phyloP scores from a whole-genome alignment of 139 green algal species.

The Volvox reticuliferus region DNA sequence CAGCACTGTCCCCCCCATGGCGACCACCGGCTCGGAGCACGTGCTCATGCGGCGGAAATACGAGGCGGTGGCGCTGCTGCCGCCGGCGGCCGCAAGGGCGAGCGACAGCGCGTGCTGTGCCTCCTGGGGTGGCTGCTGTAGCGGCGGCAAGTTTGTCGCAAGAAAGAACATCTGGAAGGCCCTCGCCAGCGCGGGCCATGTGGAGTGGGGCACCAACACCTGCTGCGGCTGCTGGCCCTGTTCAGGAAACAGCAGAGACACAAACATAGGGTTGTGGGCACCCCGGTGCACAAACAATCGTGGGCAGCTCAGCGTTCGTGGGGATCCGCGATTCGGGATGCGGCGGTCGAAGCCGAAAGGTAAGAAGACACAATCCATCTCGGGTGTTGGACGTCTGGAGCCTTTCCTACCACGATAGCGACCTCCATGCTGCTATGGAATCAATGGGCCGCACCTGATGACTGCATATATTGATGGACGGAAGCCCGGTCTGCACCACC shows the following conservation, averaged over 20 bases:
- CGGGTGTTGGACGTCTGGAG: too few relatives aligned
- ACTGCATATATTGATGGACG: constrained; percentile 76
- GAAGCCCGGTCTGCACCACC: constrained; percentile 76
- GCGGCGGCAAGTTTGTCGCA: constrained; percentile 48
- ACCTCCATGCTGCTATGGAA: too few relatives aligned
- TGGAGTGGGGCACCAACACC: constrained; percentile 3
- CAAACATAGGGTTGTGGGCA: too few relatives aligned
- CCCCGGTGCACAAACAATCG: too few relatives aligned
- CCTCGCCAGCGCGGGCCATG: constrained; percentile 66
- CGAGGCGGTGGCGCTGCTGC: background rate
- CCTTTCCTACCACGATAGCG: too few relatives aligned
- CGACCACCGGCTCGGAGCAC: background rate
- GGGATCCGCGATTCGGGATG: too few relatives aligned
- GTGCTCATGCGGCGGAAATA: background rate
- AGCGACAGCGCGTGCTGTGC: background rate
- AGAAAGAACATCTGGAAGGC: constrained; percentile 79
- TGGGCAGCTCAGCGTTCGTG: too few relatives aligned
- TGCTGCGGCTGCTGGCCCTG: background rate
- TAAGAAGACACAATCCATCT: too few relatives aligned
- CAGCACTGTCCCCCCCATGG: background rate
- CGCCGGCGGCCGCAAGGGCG: background rate
- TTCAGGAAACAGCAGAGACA: too few relatives aligned
- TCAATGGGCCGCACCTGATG: background rate
- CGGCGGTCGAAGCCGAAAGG: too few relatives aligned
- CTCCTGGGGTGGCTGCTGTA: constrained; percentile 18